Percentiles rank a stretch among this genome's conserved stretches.
phyloP scores from a whole-genome alignment of 768 basidiomycete genomes.

The Suillus paluster region DNA sequence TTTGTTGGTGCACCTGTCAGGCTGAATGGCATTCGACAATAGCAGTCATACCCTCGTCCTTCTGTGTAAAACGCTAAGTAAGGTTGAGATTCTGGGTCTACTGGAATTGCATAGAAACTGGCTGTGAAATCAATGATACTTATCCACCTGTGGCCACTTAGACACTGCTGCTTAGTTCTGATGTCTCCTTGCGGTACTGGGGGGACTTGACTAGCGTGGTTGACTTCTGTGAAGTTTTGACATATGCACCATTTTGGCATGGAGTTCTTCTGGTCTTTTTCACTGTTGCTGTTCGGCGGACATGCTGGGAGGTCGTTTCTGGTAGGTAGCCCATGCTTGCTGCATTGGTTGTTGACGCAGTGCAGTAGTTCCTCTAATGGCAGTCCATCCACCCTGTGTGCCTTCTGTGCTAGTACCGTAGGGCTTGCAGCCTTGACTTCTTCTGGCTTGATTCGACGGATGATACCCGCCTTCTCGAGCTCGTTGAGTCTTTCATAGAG shows the following conservation, averaged over 20 bases:
- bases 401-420: slow-evolving; percentile 43
- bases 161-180: slow-evolving; percentile 17
- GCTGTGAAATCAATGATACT: slow-evolving; percentile 27
- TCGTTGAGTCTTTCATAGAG: slow-evolving; percentile 1
- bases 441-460: not conserved
- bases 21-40: slow-evolving; percentile 27
- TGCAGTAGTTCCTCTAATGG: slow-evolving; percentile 39
- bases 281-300: slow-evolving; percentile 22
- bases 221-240: slow-evolving; percentile 28
- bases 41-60: slow-evolving; percentile 26
- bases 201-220: slow-evolving; percentile 20
- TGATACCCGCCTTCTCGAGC: not conserved
- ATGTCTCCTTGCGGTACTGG: slow-evolving; percentile 29
- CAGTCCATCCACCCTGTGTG: slow-evolving; percentile 33
- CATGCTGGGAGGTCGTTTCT: not conserved
- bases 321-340: slow-evolving; percentile 2
- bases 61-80: slow-evolving; percentile 28
- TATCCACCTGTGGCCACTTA: slow-evolving; percentile 24
- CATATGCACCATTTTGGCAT: slow-evolving; percentile 39
- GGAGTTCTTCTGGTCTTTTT: not conserved
- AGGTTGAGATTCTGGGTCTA: slow-evolving; percentile 16
- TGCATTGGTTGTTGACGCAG: slow-evolving; percentile 32
- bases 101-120: slow-evolving; percentile 27
- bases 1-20: slow-evolving; percentile 27
- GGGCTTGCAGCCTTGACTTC: slow-evolving; percentile 23